Conservation (phyloP, 768 basidiomycete genomes). For the Leccinellum luteum region DNA sequence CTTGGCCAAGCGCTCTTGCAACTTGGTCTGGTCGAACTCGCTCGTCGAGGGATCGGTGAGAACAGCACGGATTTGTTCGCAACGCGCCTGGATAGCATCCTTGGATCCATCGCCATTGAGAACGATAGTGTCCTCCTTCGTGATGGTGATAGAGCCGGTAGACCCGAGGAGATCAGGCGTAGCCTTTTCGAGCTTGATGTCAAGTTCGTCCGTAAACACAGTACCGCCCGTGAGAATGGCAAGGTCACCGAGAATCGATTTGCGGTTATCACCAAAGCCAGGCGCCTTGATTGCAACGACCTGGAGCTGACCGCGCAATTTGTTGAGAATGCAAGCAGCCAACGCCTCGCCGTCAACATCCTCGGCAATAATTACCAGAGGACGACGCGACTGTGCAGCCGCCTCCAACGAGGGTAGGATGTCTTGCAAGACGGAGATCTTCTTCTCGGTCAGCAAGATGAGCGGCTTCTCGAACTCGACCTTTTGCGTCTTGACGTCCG, state of each 20-base stretch:
- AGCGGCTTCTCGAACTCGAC: conserved; percentile 97
- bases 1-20: conserved; percentile 97
- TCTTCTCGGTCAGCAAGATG: conserved; percentile 95
- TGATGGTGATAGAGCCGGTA: conserved; percentile 88
- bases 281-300: conserved; percentile 96
- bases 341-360: conserved; percentile 97
- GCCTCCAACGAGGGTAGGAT: conserved; percentile 89
- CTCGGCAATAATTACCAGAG: conserved; percentile 95
- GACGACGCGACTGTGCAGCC: conserved; percentile 79
- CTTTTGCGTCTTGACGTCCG: conserved; percentile 94
- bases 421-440: conserved; percentile 92
- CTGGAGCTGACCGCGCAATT: conserved; percentile 95
- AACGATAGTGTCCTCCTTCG: conserved; percentile 96
- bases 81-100: conserved; percentile 85
- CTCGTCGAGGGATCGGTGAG: conserved; percentile 80
- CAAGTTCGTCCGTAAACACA: conserved; percentile 95
- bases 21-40: conserved; percentile 92
- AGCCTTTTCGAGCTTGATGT: conserved; percentile 94
- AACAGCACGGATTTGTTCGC: conserved; percentile 90
- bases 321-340: conserved; percentile 98
- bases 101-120: conserved; percentile 94
- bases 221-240: conserved; percentile 97
- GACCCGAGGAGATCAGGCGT: conserved; percentile 87
- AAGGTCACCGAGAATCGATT: conserved; percentile 94
- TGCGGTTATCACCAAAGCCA: conserved; percentile 99